Evolutionary conservation across 2,329 filamentous ascomycete genomes (phyloP).

Genomic region (Grosmannia penicillata): DNA sequence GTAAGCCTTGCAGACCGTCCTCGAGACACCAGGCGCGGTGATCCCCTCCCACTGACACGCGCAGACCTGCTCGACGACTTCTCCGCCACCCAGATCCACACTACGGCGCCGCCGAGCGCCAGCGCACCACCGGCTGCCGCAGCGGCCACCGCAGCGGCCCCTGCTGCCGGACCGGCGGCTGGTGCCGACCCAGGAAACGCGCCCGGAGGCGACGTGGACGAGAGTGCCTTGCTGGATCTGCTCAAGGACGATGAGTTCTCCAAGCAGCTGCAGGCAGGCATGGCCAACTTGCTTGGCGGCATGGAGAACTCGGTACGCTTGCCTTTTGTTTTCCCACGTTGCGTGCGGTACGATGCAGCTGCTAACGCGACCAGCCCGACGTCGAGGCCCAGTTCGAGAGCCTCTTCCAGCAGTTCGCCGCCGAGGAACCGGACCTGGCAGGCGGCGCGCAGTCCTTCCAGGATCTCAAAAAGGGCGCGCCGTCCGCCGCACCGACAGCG

Average conservation of each 20-base stretch:
- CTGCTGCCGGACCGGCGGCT: background rate
- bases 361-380: constrained; percentile 33
- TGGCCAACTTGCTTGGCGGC: constrained; percentile 69
- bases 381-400: constrained; percentile 68
- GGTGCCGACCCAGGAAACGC: constrained; percentile 9
- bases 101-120: constrained; percentile 27
- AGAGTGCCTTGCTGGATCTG: constrained; percentile 22
- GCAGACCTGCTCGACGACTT: constrained; percentile 90
- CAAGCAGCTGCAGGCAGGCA: constrained; percentile 74
- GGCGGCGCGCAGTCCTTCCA: constrained; percentile 11
- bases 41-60: too few relatives aligned
- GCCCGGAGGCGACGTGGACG: constrained; percentile 11
- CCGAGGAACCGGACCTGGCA: constrained; percentile 19
- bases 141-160: constrained; percentile 6
- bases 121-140: constrained; percentile 8
- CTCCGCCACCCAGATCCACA: constrained; percentile 44
- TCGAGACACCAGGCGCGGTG: too few relatives aligned
- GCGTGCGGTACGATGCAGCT: background rate
- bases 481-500: background rate
- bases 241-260: constrained; percentile 65
- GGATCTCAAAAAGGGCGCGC: too few relatives aligned
- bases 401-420: constrained; percentile 57
- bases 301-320: constrained; percentile 30
- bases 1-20: constrained; percentile 29
- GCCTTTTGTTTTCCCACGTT: background rate